Base-by-base conservation (phyloP, 305 asterid species). In the Andrographis paniculata region DNA sequence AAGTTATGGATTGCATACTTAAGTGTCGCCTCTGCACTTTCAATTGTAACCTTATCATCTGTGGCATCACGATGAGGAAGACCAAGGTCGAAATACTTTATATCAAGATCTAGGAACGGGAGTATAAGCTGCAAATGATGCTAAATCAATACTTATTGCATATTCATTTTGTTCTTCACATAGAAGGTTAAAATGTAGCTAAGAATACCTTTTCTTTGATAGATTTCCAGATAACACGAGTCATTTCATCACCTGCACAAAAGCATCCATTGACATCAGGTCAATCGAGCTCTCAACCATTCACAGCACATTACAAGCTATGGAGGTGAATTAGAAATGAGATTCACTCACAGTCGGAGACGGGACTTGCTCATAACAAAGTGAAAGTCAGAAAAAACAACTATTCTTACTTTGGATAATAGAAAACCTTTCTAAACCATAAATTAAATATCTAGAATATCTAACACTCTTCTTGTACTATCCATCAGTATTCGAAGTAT, bases 1-100 rank as follows among this genome's bases (percentile, higher is more conserved):
- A 17, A 16, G 24, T 37, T 16, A 45, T 14, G 45, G 49, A 47
- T 46, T 35, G 48, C 92, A 63, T 82, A 87, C 96, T 70, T 87
- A 28, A 91, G 84, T 45, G 99, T 91, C 55, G 99, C 99, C 72
- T 91, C 89, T 31, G 99, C 96, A 71, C 99, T 87, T 76, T 87
- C 99, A 69, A 84, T 48, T 14, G 96, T 91, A 64, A 91, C 99
- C 72, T 72, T 79, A 63, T 91, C 99, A 22, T 70, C 65, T 14
- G 96, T 83, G 39, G 95, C 93, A 64, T 91, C 99, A 21, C 96
- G 99, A 62, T 83, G 77, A 65, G 72, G 86, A 67, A 91, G 87
- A 41, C 99, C 94, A 50, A 91, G 96, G 70, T 91, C 99, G 38
- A 86, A 91, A 64, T 91, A 87, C 75, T 87, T 91, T 17, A 87